Evolutionary conservation across 164 flowering plant genomes (phyloP), one percentile per base, ranked within the genome.

Genomic region (Vitis amurensis): DNA sequence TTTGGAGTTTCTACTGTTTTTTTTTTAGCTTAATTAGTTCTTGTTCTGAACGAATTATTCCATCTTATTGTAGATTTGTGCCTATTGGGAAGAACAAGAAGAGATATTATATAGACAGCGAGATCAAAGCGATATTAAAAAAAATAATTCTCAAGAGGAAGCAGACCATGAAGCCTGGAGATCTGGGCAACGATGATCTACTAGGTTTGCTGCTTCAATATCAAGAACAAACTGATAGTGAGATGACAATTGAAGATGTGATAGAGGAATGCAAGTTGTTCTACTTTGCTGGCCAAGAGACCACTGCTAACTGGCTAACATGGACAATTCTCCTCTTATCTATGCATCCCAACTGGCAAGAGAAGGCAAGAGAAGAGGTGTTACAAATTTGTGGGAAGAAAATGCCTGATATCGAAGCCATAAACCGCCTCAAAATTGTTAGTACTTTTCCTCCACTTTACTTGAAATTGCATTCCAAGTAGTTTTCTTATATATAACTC

Each of bases 191-290:
- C 30, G 77, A 74, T 71, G 79, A 83, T 70, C 73, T 81, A 47
- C 65, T 83, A 60, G 71, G 76, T 66, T 48, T 83, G 69, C 64
- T 83, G 13, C 61, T 83, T 72, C 79, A 74, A 55, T 72, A 55
- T 66, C 68, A 58, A 49, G 69, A 61, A 16, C 9, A 74, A 30
- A 17, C 23, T 27, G 67, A 61, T 2, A 59, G 13, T 48, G 62
- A 64, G 62, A 73, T 88, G 84, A 81, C 74, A 50, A 71, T 67
- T 47, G 84, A 86, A 19, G 89, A 84, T 9, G 64, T 84, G 14
- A 80, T 84, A 15, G 89, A 83, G 51, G 87, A 86, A 68, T 84
- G 89, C 77, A 84, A 84, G 71, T 50, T 73, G 23, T 86, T 88
- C 70, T 82, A 84, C 75, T 69, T 84, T 51, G 88, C 87, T n/a